Evolutionary conservation across 257 asterid species (phyloP), one percentile per base, ranked within the genome.

Genomic region (Cruciata laevipes): DNA sequence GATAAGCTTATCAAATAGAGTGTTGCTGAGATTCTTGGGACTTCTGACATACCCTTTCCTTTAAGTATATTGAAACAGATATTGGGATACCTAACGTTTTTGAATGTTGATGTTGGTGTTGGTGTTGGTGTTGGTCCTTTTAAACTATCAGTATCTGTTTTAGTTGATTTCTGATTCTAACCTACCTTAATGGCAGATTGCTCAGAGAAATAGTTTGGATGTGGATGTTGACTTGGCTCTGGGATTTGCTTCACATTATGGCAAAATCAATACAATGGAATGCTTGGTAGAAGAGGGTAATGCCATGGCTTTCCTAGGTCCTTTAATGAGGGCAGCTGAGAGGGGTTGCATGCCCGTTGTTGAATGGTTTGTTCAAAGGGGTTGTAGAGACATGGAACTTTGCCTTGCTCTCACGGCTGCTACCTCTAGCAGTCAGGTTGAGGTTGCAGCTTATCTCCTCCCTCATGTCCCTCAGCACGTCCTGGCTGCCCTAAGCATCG

Each of bases 321-420:
- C 99, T 35, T 74, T 94, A 33, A 94, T 90, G 99, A 78, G 96
- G 79, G 99, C 99, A 1, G 96, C 99, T 0, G 99, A 94, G 80
- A 71, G 99, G 80, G 97, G 96, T 24, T 90, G 96, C 79, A 80
- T 88, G 87, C 83, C 89, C 4, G 99, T 94, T 2, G 97, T 90
- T 8, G 81, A 85, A 75, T 94, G 99, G 99, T 94, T 94, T 44
- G 96, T 94, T 40, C 79, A 81, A 65, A 71, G 96, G 69, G 97
- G 97, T 18, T 90, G 99, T 75, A 80, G 97, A 42, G 97, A 94
- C 83, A 90, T 94, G 97, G 99, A 90, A 68, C 87, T 94, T 42
- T 94, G 99, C 49, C 95, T 94, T 6, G 99, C 99, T 76, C 95
- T 94, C 11, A 88, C 97, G 2, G 96, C 99, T 21, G 96, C 99